These are phyloP conservation scores for Fragilaria radians DNA, from an alignment of 108 stramenopile species.

Conservation along the genomic window DNA sequence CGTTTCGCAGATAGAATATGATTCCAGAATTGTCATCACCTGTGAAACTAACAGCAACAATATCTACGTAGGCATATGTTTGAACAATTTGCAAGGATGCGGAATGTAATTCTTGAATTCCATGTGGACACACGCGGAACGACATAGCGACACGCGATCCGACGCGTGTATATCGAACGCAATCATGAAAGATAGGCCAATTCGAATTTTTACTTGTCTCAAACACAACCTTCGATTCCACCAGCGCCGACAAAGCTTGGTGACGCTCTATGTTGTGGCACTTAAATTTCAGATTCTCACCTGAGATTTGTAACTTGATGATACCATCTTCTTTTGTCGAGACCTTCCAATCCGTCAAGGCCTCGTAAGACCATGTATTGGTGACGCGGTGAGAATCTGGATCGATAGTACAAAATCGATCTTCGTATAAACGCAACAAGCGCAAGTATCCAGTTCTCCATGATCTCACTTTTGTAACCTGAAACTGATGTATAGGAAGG, in stretches of 20 bases:
- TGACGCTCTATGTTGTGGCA: conserved; percentile 34
- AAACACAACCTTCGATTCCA: conserved; percentile 23
- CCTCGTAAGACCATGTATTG: conserved; percentile 44
- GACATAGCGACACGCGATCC: conserved; percentile 23
- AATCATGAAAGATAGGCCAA: neutral
- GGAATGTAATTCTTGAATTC: conserved; percentile 34
- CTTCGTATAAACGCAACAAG: conserved; percentile 34
- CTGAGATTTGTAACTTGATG: conserved; percentile 34
- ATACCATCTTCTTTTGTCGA: conserved; percentile 28
- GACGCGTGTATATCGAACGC: conserved; percentile 36
- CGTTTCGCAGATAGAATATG: conserved; percentile 21
- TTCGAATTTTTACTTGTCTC: neutral
- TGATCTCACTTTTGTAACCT: conserved; percentile 45
- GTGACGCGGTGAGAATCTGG: conserved; percentile 43
- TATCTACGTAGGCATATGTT: conserved; percentile 36
- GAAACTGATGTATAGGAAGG: conserved; percentile 28
- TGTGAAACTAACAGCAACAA: conserved; percentile 29
- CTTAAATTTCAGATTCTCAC: conserved; percentile 56
- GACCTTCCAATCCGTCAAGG: conserved; percentile 30
- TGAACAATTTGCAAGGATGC: conserved; percentile 19
- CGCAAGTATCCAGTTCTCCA: conserved; percentile 66
- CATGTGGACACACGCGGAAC: conserved; percentile 34
- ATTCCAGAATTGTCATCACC: conserved; percentile 40
- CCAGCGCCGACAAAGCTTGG: conserved; percentile 29
- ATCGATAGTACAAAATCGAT: conserved; percentile 44